Percentiles rank a stretch among this genome's conserved stretches.
Conservation (phyloP, 192 early-diverging fungal species). For the Backusella tarrabulga region DNA sequence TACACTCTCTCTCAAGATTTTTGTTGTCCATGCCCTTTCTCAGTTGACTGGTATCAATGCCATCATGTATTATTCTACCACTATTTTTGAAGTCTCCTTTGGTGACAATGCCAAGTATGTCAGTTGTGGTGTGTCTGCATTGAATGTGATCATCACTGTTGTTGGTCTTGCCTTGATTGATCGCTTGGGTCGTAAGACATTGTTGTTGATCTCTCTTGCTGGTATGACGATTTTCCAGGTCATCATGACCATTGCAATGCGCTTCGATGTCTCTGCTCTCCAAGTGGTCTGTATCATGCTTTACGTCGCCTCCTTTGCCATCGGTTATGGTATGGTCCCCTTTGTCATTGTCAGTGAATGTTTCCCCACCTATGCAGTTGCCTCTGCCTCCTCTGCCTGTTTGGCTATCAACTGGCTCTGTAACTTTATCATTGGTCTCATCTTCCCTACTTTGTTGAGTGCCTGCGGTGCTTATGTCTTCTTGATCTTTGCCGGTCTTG, state of each 20-base stretch:
- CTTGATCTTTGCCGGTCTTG: conserved; percentile 49
- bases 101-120: conserved; percentile 50
- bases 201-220: conserved; percentile 55
- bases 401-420: conserved; percentile 48
- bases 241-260: conserved; percentile 39
- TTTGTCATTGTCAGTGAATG: conserved; percentile 58
- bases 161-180: conserved; percentile 57
- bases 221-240: conserved; percentile 67
- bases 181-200: conserved; percentile 57
- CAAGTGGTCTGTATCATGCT: conserved; percentile 42
- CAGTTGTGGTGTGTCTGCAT: conserved; percentile 50
- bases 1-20: conserved; percentile 51
- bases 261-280: conserved; percentile 15
- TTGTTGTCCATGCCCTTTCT: conserved; percentile 48
- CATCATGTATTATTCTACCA: conserved; percentile 64
- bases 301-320: conserved; percentile 56
- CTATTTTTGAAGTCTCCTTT: conserved; percentile 61
- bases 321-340: conserved; percentile 59
- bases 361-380: conserved; percentile 51
- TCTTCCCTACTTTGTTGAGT: conserved; percentile 45
- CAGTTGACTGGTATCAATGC: conserved; percentile 72
- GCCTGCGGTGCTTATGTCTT: conserved; percentile 53
- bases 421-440: conserved; percentile 53
- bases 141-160: conserved; percentile 60
- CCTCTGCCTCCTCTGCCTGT: conserved; percentile 48